phyloP scores from a whole-genome alignment of 352 stramenopile species.

The Achlya hypogyna region DNA sequence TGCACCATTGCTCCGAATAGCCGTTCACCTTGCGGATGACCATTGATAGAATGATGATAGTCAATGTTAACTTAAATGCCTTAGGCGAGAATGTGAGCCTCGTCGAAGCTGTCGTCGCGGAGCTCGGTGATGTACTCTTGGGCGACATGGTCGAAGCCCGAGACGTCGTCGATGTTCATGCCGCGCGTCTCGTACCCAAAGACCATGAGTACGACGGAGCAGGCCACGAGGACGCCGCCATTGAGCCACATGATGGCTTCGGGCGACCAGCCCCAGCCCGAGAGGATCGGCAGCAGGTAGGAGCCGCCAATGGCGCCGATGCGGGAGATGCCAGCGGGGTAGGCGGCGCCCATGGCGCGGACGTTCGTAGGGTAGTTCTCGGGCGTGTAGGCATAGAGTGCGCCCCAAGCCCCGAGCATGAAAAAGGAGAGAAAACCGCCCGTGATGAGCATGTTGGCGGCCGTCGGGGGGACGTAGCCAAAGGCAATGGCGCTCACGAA shows the following conservation, averaged over 20 bases:
- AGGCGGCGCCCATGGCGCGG: slow-evolving; percentile 19
- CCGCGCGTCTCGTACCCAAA: slow-evolving; percentile 20
- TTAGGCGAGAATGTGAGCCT: slow-evolving; percentile 3
- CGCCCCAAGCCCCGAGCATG: slow-evolving; percentile 20
- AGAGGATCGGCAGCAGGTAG: slow-evolving; percentile 16
- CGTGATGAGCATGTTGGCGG: slow-evolving; percentile 5
- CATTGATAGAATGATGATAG: too few species aligned
- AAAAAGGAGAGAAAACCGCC: slow-evolving; percentile 19
- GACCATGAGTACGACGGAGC: slow-evolving; percentile 7
- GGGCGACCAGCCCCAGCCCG: neutral
- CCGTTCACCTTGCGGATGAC: too few species aligned
- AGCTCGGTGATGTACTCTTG: slow-evolving; percentile 3
- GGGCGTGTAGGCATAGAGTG: slow-evolving; percentile 20
- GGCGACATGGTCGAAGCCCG: neutral
- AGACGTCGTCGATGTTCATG: slow-evolving; percentile 18
- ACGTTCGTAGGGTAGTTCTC: slow-evolving; percentile 23
- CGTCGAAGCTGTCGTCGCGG: slow-evolving; percentile 1
- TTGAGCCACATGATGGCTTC: slow-evolving; percentile 21
- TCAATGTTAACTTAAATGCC: neutral
- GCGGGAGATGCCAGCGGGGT: slow-evolving; percentile 4
- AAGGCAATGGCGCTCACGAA: slow-evolving; percentile 12
- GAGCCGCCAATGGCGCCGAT: slow-evolving; percentile 18
- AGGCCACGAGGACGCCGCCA: slow-evolving; percentile 6
- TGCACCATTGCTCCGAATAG: too few species aligned
- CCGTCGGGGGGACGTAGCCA: slow-evolving; percentile 17